Conservation (phyloP, 1,284 basidiomycete genomes). For the Ceratobasidium papillatum region DNA sequence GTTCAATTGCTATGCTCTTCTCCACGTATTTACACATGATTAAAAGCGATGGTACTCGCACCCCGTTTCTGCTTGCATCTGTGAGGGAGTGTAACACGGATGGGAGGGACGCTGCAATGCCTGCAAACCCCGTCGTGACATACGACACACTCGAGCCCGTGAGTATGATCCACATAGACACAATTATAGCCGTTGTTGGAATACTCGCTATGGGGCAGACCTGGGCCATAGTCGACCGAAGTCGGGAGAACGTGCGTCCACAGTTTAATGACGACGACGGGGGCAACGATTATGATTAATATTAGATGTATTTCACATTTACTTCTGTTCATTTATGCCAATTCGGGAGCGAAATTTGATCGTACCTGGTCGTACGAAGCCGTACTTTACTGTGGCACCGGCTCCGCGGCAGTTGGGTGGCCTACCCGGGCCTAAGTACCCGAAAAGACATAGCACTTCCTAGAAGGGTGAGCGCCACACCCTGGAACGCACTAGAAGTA, state of each 20-base stretch:
- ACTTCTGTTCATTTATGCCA: too few relatives aligned
- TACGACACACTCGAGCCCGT: not conserved
- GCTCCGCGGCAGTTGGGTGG: too few relatives aligned
- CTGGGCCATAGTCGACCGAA: constrained; percentile 23
- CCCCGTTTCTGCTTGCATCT: constrained; percentile 8
- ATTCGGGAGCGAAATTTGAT: too few relatives aligned
- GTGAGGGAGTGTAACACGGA: not conserved
- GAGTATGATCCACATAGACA: not conserved
- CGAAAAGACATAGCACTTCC: too few relatives aligned
- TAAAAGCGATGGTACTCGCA: not conserved
- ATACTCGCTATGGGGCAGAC: not conserved
- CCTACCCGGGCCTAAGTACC: too few relatives aligned
- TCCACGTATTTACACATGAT: not conserved
- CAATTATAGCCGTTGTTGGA: constrained; percentile 12
- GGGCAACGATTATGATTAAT: too few relatives aligned
- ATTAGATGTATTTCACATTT: too few relatives aligned
- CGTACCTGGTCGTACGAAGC: too few relatives aligned
- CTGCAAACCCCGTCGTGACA: constrained; percentile 6
- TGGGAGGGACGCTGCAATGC: constrained; percentile 12
- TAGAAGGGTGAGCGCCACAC: too few relatives aligned
- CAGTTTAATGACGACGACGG: constrained; percentile 15
- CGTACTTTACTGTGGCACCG: too few relatives aligned
- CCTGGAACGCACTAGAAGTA: too few relatives aligned
- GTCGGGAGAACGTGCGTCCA: not conserved
- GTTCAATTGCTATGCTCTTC: not conserved